Conservation (phyloP, 768 basidiomycete species). For the Vararia minispora region DNA sequence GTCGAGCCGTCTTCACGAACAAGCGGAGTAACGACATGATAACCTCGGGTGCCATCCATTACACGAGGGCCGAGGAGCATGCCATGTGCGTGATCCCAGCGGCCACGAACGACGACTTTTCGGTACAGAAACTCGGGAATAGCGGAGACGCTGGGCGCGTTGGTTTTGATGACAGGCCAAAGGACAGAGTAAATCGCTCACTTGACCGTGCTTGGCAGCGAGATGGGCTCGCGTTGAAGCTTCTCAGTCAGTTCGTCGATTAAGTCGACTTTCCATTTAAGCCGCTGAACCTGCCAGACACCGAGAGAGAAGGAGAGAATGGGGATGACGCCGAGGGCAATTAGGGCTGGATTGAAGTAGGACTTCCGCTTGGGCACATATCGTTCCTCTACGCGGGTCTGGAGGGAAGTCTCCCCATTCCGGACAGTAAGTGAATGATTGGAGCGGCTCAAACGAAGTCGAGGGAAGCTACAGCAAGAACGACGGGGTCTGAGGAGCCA, state of each 20-base stretch:
- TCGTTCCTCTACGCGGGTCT: constrained; percentile 1
- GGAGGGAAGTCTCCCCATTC: constrained; percentile 6
- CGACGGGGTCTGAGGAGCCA: too few species aligned
- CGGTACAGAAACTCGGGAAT: constrained; percentile 87
- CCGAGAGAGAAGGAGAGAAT: constrained; percentile 86
- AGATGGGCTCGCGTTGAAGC: constrained; percentile 65
- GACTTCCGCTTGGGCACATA: constrained; percentile 51
- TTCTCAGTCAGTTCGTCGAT: constrained; percentile 94
- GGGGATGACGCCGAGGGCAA: constrained; percentile 77
- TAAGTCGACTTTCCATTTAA: constrained; percentile 90
- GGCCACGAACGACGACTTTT: constrained; percentile 68
- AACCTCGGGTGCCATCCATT: constrained; percentile 81
- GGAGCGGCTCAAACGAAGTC: too few species aligned
- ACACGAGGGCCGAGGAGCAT: constrained; percentile 81
- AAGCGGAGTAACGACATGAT: constrained; percentile 81
- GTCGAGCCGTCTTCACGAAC: constrained; percentile 71
- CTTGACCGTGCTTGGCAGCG: constrained; percentile 82
- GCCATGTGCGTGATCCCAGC: constrained; percentile 66
- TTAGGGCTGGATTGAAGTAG: constrained; percentile 58
- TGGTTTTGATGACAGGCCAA: constrained; percentile 14
- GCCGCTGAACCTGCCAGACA: constrained; percentile 85
- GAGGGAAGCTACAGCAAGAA: too few species aligned
- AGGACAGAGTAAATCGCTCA: constrained; percentile 27
- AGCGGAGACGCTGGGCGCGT: constrained; percentile 44
- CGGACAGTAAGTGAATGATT: not conserved